Base-by-base conservation (phyloP, 306 rosid genomes). In the Ormosia emarginata region DNA sequence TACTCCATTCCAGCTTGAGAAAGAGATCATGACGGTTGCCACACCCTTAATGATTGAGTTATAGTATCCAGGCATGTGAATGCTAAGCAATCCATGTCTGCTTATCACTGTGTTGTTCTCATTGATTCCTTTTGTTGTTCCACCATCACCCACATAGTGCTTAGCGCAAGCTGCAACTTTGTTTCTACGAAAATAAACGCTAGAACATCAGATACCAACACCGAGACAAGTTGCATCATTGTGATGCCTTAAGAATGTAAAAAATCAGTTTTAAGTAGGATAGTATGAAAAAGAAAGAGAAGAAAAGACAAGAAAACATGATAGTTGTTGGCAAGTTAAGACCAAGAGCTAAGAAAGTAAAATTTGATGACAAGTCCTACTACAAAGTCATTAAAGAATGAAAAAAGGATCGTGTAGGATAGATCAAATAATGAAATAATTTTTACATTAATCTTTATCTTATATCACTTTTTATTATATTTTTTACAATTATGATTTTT, bases 21-120 rank as follows among this genome's bases (percentile, higher is more conserved):
- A 84, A 67, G 87, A 84, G 47, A 84, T 8, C 87, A 84, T 84
- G 74, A 84, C 2, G 32, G 87, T 79, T 75, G 82, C 4, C 17
- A 85, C 87, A 10, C 87, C 85, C 37, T 80, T 69, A 15, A 78
- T 75, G 63, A 85, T 85, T 18, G 85, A 75, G 79, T 75, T 72
- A 36, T 68, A 43, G 47, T 85, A 85, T 11, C 79, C 85, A 9
- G 87, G 85, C 87, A 72, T 74, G 65, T 81, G 85, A 81, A 74
- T 81, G 70, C 75, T 74, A 9, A 74, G 77, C 43, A 81, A 74
- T 12, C 49, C 85, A 56, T 81, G 81, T 12, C 34, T 41, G 34
- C 6, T 13, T 55, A 44, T 50, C 29, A 65, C 56, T 11, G 85
- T 81, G 55, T 81, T 81, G 75, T 81, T 74, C 81, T 81, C 76